Evolutionary conservation across 805 yeast genomes (phyloP).

Genomic region (Nakazawaea holstii): DNA sequence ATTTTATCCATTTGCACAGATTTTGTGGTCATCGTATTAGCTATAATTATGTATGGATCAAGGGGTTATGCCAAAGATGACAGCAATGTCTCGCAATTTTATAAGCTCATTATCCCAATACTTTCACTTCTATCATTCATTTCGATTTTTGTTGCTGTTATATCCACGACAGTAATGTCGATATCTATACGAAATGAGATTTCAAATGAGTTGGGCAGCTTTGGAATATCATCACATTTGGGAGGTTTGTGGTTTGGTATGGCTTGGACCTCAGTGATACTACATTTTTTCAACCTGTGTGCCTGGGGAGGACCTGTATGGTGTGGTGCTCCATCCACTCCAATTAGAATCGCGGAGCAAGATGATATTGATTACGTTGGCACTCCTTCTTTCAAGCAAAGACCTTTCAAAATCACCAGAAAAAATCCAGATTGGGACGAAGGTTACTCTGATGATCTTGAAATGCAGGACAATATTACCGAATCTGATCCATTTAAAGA

Average conservation of each 20-base stretch:
- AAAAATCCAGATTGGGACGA: background rate
- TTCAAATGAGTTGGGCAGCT: conserved; percentile 30
- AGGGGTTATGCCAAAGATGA: conserved; percentile 30
- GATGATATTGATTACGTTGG: background rate
- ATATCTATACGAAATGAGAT: conserved; percentile 23
- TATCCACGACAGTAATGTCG: conserved; percentile 25
- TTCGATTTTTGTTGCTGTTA: conserved; percentile 25
- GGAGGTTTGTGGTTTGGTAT: conserved; percentile 38
- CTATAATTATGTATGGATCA: conserved; percentile 31
- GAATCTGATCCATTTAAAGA: background rate
- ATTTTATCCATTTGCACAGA: conserved; percentile 26
- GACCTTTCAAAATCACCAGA: background rate
- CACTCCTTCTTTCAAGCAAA: background rate
- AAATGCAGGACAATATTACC: background rate
- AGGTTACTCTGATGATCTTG: background rate
- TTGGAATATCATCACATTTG: conserved; percentile 38
- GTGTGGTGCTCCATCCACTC: conserved; percentile 43
- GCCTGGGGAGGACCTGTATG: conserved; percentile 40
- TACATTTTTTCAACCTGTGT: conserved; percentile 14
- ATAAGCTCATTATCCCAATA: conserved; percentile 32
- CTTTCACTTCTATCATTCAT: conserved; percentile 30
- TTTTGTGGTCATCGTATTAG: conserved; percentile 22
- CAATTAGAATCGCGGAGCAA: background rate
- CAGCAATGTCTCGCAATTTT: conserved; percentile 22
- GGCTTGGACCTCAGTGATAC: conserved; percentile 31